Evolutionary conservation across 345 rosid species (phyloP), one percentile per base, ranked within the genome.

Genomic region (Jatropha curcas): DNA sequence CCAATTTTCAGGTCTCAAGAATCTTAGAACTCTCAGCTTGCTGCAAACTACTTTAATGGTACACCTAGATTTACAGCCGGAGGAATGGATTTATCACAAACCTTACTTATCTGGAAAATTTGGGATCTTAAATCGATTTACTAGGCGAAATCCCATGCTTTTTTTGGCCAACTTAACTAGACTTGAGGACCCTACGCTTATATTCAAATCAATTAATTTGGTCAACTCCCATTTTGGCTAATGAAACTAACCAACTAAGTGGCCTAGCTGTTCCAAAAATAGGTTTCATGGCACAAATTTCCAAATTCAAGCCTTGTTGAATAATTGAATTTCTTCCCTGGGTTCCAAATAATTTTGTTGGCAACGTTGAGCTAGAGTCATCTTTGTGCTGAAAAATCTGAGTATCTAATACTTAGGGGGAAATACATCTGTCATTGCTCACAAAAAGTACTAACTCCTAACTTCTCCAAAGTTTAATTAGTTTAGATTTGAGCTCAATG

Each of bases 261-360:
- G 4, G 7, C 20, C 56, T 52, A 17, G 5, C 5, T 17, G 6
- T 52, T 17, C 4, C 24, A 17, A 11, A 52, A 52, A 52, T n/a
- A 19, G 24, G 25, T n/a, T 52, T 7, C 56, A n/a, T 19, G 56
- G 56, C 56, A 2, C 56, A 2, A 52, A n/a, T n/a, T 52, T 52
- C 56, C 56, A 17, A 52, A 4, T 35, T 35, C 39, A 8, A 35
- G 39, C 0, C 39, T 35, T 35, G 4, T 8, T n/a, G 7, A 35
- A 35, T 35, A 35, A 4, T 35, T 5, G 7, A 35, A 4, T 4
- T 35, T 8, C 7, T 8, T 8, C 7, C 39, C 39, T 35, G 4
- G 2, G 39, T 35, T 4, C n/a, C 3, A 0, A 84, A 80, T 43
- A 11, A 65, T 5, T 39, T 84, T 22, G 70, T 58, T 45, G 87